Base-by-base conservation (phyloP, 805 yeast species). In the Cephaloascus fragrans region DNA sequence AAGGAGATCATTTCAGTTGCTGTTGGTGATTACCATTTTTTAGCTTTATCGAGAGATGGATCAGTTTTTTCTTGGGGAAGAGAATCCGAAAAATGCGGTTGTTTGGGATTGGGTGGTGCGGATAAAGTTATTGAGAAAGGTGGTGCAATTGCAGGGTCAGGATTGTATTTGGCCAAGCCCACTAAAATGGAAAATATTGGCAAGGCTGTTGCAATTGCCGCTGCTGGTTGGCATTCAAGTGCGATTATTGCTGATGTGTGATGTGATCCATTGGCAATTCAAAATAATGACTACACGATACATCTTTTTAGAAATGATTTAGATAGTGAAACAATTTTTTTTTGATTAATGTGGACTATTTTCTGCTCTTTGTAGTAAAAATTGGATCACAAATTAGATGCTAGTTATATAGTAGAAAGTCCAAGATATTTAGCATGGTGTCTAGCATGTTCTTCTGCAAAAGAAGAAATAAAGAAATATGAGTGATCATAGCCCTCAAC, bases 401-500 rank as follows among this genome's bases (percentile, higher is more conserved):
- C 6, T 23, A 23, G 28, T 23, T 23, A 23, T n/a, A n/a, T n/a
- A 23, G 6, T 23, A 8, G 28, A 23, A n/a, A 59, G 52, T 2
- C 71, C 70, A 44, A 76, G 62, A 42, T 75, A 69, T 57, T 82
- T 80, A 8, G 95, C 94, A 52, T 93, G 97, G 57, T 81, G 90
- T 43, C 73, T 76, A 29, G 95, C 85, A 57, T 93, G 97, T 28
- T 78, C 84, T 40, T 74, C 81, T 10, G 82, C 82, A 59, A 88
- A 89, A 0, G 85, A 61, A 38, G 89, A 72, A 41, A 90, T 72
- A 57, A 88, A 90, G 60, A 74, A 93, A 66, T 89, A 90, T 37
- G 89, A 81, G 56, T 90, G 98, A 53, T 93, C 97, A 53, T 78
- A 90, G 3, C 89, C 96, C 1, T 83, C 88, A 16, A 75, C 95